These are phyloP conservation scores for Arachnomyces sp. DNA, from an alignment of 2,329 filamentous ascomycete genomes.

Conservation along the genomic window DNA sequence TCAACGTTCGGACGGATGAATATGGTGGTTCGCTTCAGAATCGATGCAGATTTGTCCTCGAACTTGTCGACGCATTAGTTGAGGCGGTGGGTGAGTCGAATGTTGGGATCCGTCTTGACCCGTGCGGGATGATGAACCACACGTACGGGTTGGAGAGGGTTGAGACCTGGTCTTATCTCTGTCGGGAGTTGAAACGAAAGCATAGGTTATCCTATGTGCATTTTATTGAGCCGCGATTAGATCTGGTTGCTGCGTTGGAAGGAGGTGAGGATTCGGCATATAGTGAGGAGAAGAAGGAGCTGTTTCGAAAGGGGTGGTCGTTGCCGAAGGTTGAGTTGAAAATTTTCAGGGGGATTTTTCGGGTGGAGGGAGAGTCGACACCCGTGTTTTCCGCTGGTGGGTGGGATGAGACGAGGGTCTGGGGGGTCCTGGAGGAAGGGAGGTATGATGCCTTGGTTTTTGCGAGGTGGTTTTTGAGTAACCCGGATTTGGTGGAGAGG, in stretches of 20 bases:
- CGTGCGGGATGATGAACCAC: conserved; percentile 53
- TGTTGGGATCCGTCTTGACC: conserved; percentile 51
- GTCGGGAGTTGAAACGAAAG: conserved; percentile 18
- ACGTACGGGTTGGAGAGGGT: conserved; percentile 39
- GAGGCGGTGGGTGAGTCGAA: conserved; percentile 39
- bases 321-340: conserved; percentile 23
- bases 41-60: conserved; percentile 43
- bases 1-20: conserved; percentile 46
- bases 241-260: conserved; percentile 39
- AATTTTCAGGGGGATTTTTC: conserved; percentile 35
- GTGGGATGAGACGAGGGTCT: too few species aligned
- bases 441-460: conserved; percentile 24
- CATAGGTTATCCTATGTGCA: conserved; percentile 38
- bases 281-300: conserved; percentile 9
- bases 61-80: conserved; percentile 45
- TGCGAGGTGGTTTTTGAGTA: conserved; percentile 36
- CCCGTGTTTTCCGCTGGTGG: too few species aligned
- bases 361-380: conserved; percentile 28
- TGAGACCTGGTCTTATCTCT: conserved; percentile 39
- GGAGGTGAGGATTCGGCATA: conserved; percentile 27
- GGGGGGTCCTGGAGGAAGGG: conserved; percentile 18
- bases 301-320: conserved; percentile 16
- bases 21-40: conserved; percentile 44
- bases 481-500: conserved; percentile 32
- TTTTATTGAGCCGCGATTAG: conserved; percentile 43